Conservation (phyloP, 495 filamentous ascomycete species). For the Penicillium pulvis region DNA sequence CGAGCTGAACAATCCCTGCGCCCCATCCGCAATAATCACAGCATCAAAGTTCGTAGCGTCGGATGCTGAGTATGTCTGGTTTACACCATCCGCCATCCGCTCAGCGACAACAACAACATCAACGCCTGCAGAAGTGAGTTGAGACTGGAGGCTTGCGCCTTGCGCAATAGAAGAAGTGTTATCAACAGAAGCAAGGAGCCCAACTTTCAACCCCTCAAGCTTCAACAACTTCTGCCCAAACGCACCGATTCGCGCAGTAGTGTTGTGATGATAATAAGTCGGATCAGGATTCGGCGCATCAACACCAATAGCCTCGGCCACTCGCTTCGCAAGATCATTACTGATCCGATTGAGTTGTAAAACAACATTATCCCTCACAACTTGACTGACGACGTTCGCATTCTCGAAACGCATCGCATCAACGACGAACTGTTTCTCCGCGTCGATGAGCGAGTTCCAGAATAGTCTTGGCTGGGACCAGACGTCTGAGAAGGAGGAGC, state of each 20-base stretch:
- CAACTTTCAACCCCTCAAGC: slow-evolving; percentile 67
- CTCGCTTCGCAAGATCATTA: slow-evolving; percentile 68
- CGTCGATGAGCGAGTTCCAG: slow-evolving; percentile 70
- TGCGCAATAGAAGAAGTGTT: slow-evolving; percentile 43
- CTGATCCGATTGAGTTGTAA: slow-evolving; percentile 70
- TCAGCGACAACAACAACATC: slow-evolving; percentile 66
- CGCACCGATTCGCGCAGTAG: slow-evolving; percentile 61
- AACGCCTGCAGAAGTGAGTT: slow-evolving; percentile 51
- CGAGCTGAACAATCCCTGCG: slow-evolving; percentile 53
- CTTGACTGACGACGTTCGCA: slow-evolving; percentile 55
- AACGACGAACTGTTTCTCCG: slow-evolving; percentile 75
- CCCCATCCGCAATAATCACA: slow-evolving; percentile 61
- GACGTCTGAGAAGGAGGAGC: slow-evolving; percentile 69
- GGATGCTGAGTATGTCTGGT: slow-evolving; percentile 70
- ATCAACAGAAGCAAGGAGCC: slow-evolving; percentile 57
- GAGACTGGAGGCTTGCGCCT: slow-evolving; percentile 47
- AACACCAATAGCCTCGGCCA: slow-evolving; percentile 64
- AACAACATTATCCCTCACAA: slow-evolving; percentile 62
- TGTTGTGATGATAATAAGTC: slow-evolving; percentile 72
- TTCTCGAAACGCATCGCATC: slow-evolving; percentile 79
- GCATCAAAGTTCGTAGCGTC: slow-evolving; percentile 75
- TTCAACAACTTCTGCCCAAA: slow-evolving; percentile 59
- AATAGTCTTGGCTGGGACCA: slow-evolving; percentile 78
- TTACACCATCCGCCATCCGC: slow-evolving; percentile 53
- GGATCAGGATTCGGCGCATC: slow-evolving; percentile 57